Conservation (phyloP, 2,329 filamentous ascomycete species). For the Penicillium sp. region DNA sequence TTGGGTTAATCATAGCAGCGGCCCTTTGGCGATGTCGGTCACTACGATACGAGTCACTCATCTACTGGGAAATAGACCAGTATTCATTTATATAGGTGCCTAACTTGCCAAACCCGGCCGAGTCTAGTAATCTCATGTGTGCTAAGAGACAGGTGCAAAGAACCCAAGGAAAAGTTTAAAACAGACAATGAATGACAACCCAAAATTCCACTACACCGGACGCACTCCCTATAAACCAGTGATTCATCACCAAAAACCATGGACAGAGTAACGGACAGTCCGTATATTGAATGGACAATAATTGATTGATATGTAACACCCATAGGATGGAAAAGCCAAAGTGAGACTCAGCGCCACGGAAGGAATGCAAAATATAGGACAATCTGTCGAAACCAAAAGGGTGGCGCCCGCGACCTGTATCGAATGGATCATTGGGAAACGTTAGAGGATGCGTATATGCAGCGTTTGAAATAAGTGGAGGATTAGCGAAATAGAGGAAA, state of each 20-base stretch:
- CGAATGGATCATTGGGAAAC: slow-evolving; percentile 23
- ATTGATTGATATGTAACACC: slow-evolving; percentile 19
- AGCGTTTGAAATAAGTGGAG: slow-evolving; percentile 14
- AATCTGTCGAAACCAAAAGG: slow-evolving; percentile 27
- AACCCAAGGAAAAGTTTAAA: background rate
- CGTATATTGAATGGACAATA: slow-evolving; percentile 18
- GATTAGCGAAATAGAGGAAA: slow-evolving; percentile 1
- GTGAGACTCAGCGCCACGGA: slow-evolving; percentile 19
- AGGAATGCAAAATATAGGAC: slow-evolving; percentile 21
- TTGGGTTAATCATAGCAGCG: no score
- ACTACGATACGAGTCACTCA: background rate
- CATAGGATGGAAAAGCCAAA: slow-evolving; percentile 17
- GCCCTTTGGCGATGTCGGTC: no score
- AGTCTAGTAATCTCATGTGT: slow-evolving; percentile 1
- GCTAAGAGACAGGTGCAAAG: background rate
- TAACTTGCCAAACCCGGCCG: background rate
- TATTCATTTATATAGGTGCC: background rate
- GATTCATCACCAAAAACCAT: slow-evolving; percentile 20
- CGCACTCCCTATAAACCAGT: slow-evolving; percentile 13
- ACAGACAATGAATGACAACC: slow-evolving; percentile 7
- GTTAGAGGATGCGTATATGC: slow-evolving; percentile 29
- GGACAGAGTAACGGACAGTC: slow-evolving; percentile 9
- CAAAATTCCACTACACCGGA: slow-evolving; percentile 20
- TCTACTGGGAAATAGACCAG: background rate
- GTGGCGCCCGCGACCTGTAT: slow-evolving; percentile 34